A percentile compares a stretch with the other conserved stretches of the same genome.
These are phyloP conservation scores for Panus rudis DNA, from an alignment of 768 basidiomycete genomes.

Conservation along the genomic window DNA sequence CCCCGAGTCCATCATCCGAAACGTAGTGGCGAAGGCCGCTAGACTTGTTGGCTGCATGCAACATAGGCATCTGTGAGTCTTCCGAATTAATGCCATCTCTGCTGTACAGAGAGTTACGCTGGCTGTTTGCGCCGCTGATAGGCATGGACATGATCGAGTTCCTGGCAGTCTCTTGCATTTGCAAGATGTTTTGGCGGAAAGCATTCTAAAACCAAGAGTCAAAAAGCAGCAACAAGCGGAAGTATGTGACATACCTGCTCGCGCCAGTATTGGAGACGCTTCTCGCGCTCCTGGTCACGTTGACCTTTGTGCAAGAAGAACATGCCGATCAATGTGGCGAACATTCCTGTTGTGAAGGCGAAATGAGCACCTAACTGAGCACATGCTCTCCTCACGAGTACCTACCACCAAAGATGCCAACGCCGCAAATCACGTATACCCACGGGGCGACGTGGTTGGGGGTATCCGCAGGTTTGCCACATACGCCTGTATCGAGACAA, in stretches of 20 bases:
- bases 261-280: conserved; percentile 83
- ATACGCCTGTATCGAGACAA: conserved; percentile 54
- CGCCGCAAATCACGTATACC: conserved; percentile 65
- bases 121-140: conserved; percentile 24
- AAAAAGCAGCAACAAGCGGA: background rate
- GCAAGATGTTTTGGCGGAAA: conserved; percentile 73
- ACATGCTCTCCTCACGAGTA: background rate
- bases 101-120: conserved; percentile 44
- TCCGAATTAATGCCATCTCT: conserved; percentile 40
- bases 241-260: conserved; percentile 56
- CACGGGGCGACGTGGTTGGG: conserved; percentile 58
- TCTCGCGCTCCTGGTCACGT: conserved; percentile 72
- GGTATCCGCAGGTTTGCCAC: conserved; percentile 51
- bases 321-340: conserved; percentile 58
- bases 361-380: background rate
- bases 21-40: conserved; percentile 50
- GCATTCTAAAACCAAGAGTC: conserved; percentile 48
- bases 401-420: conserved; percentile 70
- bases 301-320: conserved; percentile 67
- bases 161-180: conserved; percentile 72
- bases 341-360: conserved; percentile 57
- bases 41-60: conserved; percentile 34
- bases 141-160: conserved; percentile 56
- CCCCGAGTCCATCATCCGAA: conserved; percentile 42
- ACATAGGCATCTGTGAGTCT: conserved; percentile 48